These are phyloP conservation scores for Brasilioporus rufonigricans DNA, from an alignment of 768 basidiomycete species.

Conservation along the genomic window DNA sequence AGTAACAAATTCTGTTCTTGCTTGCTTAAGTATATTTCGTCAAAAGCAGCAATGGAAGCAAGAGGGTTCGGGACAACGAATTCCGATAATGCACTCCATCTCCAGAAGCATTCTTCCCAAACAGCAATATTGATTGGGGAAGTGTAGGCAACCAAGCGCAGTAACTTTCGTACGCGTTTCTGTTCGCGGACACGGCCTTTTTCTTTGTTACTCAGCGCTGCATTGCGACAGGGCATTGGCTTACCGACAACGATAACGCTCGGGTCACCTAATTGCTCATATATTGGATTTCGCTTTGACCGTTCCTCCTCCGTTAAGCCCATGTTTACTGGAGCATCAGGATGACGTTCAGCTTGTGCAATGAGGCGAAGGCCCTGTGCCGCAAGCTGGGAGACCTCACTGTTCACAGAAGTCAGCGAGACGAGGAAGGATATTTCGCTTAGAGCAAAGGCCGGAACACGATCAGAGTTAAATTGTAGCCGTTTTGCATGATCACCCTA, in stretches of 20 bases:
- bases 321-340: conserved; percentile 50
- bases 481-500: conserved; percentile 45
- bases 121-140: conserved; percentile 70
- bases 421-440: conserved; percentile 74
- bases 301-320: conserved; percentile 58
- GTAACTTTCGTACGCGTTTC: conserved; percentile 71
- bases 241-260: conserved; percentile 65
- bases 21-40: conserved; percentile 33
- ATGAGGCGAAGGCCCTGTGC: conserved; percentile 67
- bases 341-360: conserved; percentile 63
- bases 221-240: conserved; percentile 21
- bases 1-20: conserved; percentile 37
- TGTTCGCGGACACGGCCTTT: conserved; percentile 77
- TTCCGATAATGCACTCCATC: conserved; percentile 69
- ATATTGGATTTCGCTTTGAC: conserved; percentile 68
- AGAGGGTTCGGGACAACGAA: conserved; percentile 43
- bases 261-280: conserved; percentile 78
- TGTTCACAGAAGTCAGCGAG: conserved; percentile 67
- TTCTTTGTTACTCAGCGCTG: conserved; percentile 3
- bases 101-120: conserved; percentile 80
- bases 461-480: conserved; percentile 50
- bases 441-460: conserved; percentile 62
- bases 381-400: conserved; percentile 62
- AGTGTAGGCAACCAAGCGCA: conserved; percentile 62
- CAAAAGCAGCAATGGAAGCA: conserved; percentile 34